Evolutionary conservation across 805 yeast species (phyloP).

Genomic region (Pichia phayaonensis): DNA sequence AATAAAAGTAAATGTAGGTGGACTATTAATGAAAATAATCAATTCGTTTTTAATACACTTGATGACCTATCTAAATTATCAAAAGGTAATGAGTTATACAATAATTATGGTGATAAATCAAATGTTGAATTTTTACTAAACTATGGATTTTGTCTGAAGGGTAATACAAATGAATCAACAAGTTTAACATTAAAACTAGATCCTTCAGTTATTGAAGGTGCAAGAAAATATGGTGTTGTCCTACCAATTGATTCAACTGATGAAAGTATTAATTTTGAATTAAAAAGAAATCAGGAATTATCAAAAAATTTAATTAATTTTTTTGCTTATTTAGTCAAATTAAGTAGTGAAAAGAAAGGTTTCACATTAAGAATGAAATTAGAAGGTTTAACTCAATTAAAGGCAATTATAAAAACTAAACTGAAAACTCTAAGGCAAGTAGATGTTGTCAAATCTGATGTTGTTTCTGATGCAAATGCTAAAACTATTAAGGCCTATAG

Average conservation of each 20-base stretch:
- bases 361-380: slow-evolving; percentile 47
- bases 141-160: slow-evolving; percentile 65
- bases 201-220: slow-evolving; percentile 15
- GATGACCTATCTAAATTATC: slow-evolving; percentile 26
- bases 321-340: slow-evolving; percentile 47
- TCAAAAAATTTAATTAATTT: slow-evolving; percentile 40
- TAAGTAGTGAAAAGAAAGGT: slow-evolving; percentile 36
- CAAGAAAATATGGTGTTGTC: slow-evolving; percentile 31
- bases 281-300: slow-evolving; percentile 20
- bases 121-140: slow-evolving; percentile 61
- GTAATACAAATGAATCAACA: slow-evolving; percentile 45
- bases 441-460: slow-evolving; percentile 18
- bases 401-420: slow-evolving; percentile 46
- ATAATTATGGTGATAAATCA: slow-evolving; percentile 72
- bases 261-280: slow-evolving; percentile 33
- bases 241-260: slow-evolving; percentile 34
- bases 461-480: slow-evolving; percentile 19
- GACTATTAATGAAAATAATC: slow-evolving; percentile 29
- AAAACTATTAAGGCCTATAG: slow-evolving; percentile 39
- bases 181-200: slow-evolving; percentile 58
- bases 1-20: slow-evolving; percentile 51
- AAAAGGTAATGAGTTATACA: slow-evolving; percentile 56
- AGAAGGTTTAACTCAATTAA: slow-evolving; percentile 52
- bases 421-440: slow-evolving; percentile 31
- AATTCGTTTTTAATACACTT: slow-evolving; percentile 32